These are phyloP conservation scores for Aspergillus conjunctus DNA, from an alignment of 495 filamentous ascomycete genomes.

Conservation along the genomic window DNA sequence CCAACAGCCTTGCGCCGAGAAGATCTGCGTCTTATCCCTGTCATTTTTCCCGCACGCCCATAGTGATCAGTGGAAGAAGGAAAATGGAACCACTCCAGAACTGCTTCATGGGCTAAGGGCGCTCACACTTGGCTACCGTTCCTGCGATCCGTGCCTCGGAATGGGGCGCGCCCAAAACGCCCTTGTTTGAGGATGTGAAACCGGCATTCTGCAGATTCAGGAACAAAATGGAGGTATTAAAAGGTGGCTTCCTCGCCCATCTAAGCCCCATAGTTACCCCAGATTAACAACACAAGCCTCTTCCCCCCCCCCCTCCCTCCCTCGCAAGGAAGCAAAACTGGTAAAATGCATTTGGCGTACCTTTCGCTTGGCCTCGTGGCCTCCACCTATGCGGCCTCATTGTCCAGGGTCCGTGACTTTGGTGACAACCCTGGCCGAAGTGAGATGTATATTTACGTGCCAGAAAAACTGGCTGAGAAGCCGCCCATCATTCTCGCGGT, in stretches of 20 bases:
- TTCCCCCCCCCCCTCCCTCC: neutral
- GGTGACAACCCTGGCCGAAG: neutral
- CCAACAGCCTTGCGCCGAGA: neutral
- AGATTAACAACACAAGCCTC: no score
- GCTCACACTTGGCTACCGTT: neutral
- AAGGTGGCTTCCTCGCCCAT: no score
- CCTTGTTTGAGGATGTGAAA: neutral
- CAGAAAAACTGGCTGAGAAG: neutral
- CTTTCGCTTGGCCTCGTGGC: neutral
- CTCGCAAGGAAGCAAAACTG: neutral
- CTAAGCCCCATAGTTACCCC: no score
- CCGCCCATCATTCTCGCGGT: constrained; percentile 1
- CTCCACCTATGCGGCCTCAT: neutral
- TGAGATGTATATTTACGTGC: constrained; percentile 2
- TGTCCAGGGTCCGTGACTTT: neutral
- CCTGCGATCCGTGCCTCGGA: neutral
- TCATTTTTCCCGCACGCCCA: neutral
- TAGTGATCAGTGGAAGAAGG: neutral
- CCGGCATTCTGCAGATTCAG: neutral
- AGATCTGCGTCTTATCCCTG: neutral
- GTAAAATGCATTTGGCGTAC: neutral
- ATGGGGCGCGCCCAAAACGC: neutral
- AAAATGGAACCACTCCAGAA: neutral
- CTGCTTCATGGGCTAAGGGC: neutral
- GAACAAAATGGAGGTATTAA: neutral